These are phyloP conservation scores for Candida dendrica DNA, from an alignment of 805 yeast genomes.

Conservation along the genomic window DNA sequence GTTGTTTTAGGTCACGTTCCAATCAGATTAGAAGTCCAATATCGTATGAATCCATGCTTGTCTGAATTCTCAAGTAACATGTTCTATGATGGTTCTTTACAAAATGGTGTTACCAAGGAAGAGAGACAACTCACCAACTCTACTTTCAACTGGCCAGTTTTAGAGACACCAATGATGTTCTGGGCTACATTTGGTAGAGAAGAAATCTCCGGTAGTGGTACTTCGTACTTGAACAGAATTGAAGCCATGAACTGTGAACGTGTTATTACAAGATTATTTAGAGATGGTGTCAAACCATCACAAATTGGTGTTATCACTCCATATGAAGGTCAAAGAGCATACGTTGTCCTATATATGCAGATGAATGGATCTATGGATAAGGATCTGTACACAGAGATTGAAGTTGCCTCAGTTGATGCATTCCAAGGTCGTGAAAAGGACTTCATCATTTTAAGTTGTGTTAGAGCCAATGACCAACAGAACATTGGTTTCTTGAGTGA, in stretches of 20 bases:
- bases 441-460: conserved; percentile 71
- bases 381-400: conserved; percentile 62
- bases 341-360: conserved; percentile 70
- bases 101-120: conserved; percentile 81
- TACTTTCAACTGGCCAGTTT: conserved; percentile 88
- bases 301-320: conserved; percentile 94
- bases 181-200: conserved; percentile 89
- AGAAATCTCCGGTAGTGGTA: conserved; percentile 77
- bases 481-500: conserved; percentile 80
- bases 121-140: conserved; percentile 51
- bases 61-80: conserved; percentile 85
- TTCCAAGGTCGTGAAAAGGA: conserved; percentile 91
- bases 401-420: conserved; percentile 92
- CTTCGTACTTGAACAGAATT: conserved; percentile 73
- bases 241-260: conserved; percentile 89
- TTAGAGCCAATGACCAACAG: conserved; percentile 68
- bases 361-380: conserved; percentile 61
- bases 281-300: conserved; percentile 68
- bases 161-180: conserved; percentile 86
- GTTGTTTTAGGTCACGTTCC: conserved; percentile 80
- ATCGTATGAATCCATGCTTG: conserved; percentile 88
- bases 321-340: conserved; percentile 89
- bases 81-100: conserved; percentile 89
- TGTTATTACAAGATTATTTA: conserved; percentile 62
- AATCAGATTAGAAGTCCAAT: conserved; percentile 82